Base-by-base conservation (phyloP, 2,329 filamentous ascomycete genomes). In the Aspergillus tamarii region DNA sequence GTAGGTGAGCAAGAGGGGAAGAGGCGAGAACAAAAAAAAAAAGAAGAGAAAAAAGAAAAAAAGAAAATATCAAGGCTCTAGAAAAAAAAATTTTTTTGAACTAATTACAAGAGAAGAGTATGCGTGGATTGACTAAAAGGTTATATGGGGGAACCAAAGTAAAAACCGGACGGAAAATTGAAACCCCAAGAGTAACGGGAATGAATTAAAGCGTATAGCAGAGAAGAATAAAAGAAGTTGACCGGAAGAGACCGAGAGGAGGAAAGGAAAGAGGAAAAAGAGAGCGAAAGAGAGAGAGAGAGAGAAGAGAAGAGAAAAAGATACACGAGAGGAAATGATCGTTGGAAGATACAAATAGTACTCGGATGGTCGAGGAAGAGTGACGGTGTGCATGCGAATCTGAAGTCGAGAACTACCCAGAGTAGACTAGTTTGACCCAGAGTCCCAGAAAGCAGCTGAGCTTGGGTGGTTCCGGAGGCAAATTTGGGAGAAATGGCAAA, bases 301-400 rank as follows among this genome's bases (percentile, higher is more conserved):
- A 32, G 52, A 30, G 34, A 48, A 43, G 23, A 41, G 53, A 50
- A 57, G 54, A 57, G 30, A 45, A 57, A 58, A 34, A 60, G 57
- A 56, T 52, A 65, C 60, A 43, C 60, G 55, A 67, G 61, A 67
- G 65, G 66, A 65, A 66, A 67, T 60, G 68, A 69, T 67, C 65
- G 64, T 64, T 65, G 65, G 60, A 52, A 62, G 58, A 68, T 69
- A 63, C 63, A 68, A 69, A 68, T 67, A 63, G 63, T 53, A 62
- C 55, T 53, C 56, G 34, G 57, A 65, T 39, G 57, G 59, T 56
- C 46, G 60, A 62, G 60, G 55, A 64, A 67, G 63, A 68, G 70
- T 72, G 72, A 74, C 72, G 71, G 72, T 74, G 71, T 73, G 71
- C 63, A 64, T 60, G 57, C 54, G 62, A 57, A 61, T 57, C 43